A percentile compares a stretch with the other conserved stretches of the same genome.
phyloP scores from a whole-genome alignment of 805 yeast genomes.

The Maudiozyma serrabonitensis region DNA sequence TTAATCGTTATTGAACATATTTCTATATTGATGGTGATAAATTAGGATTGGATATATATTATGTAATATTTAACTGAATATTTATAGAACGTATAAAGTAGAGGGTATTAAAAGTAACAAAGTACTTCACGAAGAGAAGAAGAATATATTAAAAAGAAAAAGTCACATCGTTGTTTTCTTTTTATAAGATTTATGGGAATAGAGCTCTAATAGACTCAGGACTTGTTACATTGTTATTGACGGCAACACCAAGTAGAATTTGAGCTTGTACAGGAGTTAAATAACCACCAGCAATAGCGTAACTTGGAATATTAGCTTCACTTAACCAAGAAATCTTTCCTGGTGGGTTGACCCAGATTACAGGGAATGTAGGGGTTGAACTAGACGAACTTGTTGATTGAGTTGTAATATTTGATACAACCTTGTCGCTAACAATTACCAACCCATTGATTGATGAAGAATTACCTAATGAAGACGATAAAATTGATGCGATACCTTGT shows the following conservation, averaged over 20 bases:
- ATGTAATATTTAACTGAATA: too few relatives aligned
- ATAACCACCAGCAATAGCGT: slow-evolving; percentile 25
- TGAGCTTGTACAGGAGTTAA: slow-evolving; percentile 27
- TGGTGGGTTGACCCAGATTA: slow-evolving; percentile 15
- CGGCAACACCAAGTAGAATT: slow-evolving; percentile 22
- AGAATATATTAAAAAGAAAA: neutral
- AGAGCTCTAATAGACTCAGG: slow-evolving; percentile 6
- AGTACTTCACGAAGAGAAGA: neutral
- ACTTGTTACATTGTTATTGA: slow-evolving; percentile 17
- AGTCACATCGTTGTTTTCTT: neutral
- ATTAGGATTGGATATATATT: too few relatives aligned
- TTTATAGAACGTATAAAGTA: too few relatives aligned
- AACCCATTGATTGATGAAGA: slow-evolving; percentile 15
- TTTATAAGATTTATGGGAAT: slow-evolving; percentile 5
- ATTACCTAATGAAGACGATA: slow-evolving; percentile 7
- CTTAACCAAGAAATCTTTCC: slow-evolving; percentile 9
- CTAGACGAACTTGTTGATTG: slow-evolving; percentile 7
- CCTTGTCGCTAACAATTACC: slow-evolving; percentile 17
- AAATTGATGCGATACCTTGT: slow-evolving; percentile 16
- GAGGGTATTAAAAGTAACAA: too few relatives aligned
- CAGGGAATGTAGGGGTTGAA: slow-evolving; percentile 10
- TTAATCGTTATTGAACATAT: too few relatives aligned
- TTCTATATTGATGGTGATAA: too few relatives aligned
- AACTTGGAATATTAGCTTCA: slow-evolving; percentile 13
- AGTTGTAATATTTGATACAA: slow-evolving; percentile 7